phyloP scores from a whole-genome alignment of 768 basidiomycete genomes.

The Thelephora ganbajun region DNA sequence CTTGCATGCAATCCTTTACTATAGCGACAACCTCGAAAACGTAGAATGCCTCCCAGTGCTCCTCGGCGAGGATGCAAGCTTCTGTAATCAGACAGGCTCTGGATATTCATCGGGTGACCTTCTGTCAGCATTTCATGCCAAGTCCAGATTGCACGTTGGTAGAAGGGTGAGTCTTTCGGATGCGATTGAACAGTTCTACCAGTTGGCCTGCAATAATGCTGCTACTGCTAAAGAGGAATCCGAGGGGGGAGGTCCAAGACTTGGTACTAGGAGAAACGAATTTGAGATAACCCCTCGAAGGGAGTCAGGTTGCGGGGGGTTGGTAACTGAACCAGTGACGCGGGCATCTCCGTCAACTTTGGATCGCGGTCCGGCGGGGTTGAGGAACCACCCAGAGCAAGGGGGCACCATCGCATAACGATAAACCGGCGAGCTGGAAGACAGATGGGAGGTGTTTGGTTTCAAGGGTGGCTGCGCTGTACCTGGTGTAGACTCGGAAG shows the following conservation, averaged over 20 bases:
- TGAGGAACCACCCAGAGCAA: no score
- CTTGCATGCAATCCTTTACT: not conserved
- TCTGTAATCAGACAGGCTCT: not conserved
- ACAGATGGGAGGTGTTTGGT: no score
- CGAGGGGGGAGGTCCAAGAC: not conserved
- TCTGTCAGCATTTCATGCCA: not conserved
- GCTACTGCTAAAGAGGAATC: not conserved
- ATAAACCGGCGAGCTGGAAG: no score
- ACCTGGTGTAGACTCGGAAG: no score
- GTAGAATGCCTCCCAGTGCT: not conserved
- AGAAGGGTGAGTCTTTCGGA: not conserved
- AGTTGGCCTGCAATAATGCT: not conserved
- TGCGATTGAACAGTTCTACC: not conserved
- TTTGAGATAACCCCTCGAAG: not conserved
- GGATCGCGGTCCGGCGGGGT: no score
- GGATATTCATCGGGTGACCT: not conserved
- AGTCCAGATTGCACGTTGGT: not conserved
- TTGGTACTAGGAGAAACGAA: not conserved
- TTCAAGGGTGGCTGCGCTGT: no score
- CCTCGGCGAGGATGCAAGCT: not conserved
- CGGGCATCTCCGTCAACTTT: no score
- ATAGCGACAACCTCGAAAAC: slow-evolving; percentile 7
- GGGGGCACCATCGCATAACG: no score
- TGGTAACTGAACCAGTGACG: no score
- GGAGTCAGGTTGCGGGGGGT: not conserved